Conservation (phyloP, 371 early-diverging fungal genomes). For the Mortierella sp. region DNA sequence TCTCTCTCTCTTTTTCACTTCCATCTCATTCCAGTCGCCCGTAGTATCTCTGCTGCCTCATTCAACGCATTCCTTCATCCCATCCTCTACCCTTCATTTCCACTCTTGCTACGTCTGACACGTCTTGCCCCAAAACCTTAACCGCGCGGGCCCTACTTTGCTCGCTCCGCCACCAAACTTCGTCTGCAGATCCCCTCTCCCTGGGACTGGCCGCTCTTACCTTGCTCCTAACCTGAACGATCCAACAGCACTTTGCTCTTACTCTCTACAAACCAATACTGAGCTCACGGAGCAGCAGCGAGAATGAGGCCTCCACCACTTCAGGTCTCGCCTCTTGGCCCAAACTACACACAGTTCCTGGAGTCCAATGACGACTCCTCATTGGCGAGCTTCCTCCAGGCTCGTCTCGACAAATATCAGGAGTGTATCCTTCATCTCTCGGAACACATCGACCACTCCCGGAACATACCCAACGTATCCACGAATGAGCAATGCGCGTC, state of each 20-base stretch:
- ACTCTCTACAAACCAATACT: neutral
- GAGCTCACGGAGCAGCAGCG: neutral
- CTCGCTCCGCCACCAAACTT: no score
- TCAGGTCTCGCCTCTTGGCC: slow-evolving; percentile 47
- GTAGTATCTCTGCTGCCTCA: no score
- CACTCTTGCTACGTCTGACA: no score
- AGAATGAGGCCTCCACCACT: slow-evolving; percentile 7
- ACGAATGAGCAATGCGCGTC: slow-evolving; percentile 7
- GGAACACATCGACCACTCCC: slow-evolving; percentile 9
- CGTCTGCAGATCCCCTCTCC: no score
- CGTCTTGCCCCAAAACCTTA: no score
- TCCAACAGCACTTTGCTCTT: neutral
- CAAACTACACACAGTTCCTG: slow-evolving; percentile 51
- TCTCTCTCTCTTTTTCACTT: neutral
- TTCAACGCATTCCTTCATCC: no score
- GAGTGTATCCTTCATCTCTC: slow-evolving; percentile 38
- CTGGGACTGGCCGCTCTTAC: neutral
- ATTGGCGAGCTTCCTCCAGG: slow-evolving; percentile 44
- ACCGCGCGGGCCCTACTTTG: no score
- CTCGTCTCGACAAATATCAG: slow-evolving; percentile 46
- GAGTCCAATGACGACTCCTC: slow-evolving; percentile 43
- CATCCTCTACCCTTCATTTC: no score
- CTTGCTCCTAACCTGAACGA: neutral
- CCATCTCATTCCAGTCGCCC: no score
- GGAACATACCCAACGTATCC: neutral